Evolutionary conservation across 305 asterid genomes (phyloP).

Genomic region (Fraxinus paxiana): DNA sequence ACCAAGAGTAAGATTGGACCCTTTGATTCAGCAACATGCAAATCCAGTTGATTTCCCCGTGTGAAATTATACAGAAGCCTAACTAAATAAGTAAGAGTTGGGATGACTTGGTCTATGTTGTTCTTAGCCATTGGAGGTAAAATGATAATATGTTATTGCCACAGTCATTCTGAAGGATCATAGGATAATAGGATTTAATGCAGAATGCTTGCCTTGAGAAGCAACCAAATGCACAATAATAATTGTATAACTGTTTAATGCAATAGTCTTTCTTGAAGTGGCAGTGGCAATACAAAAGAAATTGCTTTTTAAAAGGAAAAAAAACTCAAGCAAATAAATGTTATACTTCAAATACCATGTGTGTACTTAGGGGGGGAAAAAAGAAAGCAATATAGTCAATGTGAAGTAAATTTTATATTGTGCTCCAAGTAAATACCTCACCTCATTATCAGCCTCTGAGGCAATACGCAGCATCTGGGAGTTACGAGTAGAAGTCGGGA

Average conservation of each 20-base stretch:
- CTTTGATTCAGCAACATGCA: background rate
- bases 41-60: background rate
- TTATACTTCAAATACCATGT: constrained; percentile 17
- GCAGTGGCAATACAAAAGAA: background rate
- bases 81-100: background rate
- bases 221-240: background rate
- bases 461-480: constrained; percentile 72
- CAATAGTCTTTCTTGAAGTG: background rate
- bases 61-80: constrained; percentile 1
- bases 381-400: background rate
- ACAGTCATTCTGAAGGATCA: background rate
- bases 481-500: constrained; percentile 75
- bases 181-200: background rate
- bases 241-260: background rate
- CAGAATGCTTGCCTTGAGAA: background rate
- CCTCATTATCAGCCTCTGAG: constrained; percentile 81
- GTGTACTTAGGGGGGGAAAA: background rate
- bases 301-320: background rate
- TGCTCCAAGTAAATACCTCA: constrained; percentile 22
- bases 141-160: background rate
- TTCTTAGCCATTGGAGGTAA: background rate
- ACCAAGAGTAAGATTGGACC: constrained; percentile 1
- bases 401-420: background rate
- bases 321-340: background rate
- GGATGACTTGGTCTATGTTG: background rate